phyloP scores from a whole-genome alignment of 225 moss, liverwort and hornwort species.

The Rhytidiadelphus loreus region DNA sequence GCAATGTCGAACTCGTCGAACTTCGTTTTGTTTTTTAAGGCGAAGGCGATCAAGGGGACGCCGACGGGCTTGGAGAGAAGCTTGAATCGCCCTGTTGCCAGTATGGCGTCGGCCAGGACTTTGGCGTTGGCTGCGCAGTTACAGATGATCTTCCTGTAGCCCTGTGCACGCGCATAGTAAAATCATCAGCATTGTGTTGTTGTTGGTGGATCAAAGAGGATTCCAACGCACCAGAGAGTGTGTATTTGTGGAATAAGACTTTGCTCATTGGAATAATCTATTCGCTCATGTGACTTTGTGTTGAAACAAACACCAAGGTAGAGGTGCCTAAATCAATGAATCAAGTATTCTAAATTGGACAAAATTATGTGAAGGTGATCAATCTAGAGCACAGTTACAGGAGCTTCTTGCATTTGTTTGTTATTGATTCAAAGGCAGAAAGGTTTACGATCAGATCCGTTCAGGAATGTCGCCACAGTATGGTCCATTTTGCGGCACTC shows the following conservation, averaged over 20 bases:
- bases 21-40: slow-evolving; percentile 22
- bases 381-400: not conserved
- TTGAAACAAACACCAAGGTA: not conserved
- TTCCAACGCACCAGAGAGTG: not conserved
- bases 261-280: no score
- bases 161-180: slow-evolving; percentile 16
- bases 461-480: not conserved
- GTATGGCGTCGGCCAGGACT: slow-evolving; percentile 21
- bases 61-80: slow-evolving; percentile 59
- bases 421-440: not conserved
- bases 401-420: not conserved
- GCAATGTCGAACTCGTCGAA: slow-evolving; percentile 68
- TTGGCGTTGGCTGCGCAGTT: slow-evolving; percentile 53
- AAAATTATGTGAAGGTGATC: not conserved
- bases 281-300: not conserved
- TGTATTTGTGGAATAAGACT: not conserved
- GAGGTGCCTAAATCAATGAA: not conserved
- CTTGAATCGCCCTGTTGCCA: slow-evolving; percentile 38
- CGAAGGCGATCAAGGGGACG: slow-evolving; percentile 70
- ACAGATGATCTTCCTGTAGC: slow-evolving; percentile 56
- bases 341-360: not conserved
- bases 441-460: not conserved
- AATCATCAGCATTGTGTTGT: not conserved
- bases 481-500: not conserved
- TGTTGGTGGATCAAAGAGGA: not conserved